phyloP scores from a whole-genome alignment of 306 rosid species.

The Rosa lucieae region DNA sequence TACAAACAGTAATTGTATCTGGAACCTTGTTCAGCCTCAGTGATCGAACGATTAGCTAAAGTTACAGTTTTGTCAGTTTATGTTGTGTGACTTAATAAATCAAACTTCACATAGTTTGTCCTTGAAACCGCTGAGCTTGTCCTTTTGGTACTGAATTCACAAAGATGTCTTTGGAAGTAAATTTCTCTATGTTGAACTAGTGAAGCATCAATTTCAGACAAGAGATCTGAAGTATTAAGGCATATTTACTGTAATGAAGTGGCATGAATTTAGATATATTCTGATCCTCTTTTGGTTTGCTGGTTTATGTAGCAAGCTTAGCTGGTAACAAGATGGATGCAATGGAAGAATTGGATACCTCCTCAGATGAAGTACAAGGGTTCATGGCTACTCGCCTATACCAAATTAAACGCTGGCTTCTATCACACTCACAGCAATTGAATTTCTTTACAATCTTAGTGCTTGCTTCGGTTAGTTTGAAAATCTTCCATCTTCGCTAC shows the following conservation, averaged over 20 bases:
- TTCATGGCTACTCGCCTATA: constrained; percentile 46
- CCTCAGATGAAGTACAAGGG: constrained; percentile 60
- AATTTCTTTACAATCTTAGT: constrained; percentile 76
- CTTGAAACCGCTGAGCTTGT: background rate
- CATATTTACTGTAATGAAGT: background rate
- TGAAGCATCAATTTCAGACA: background rate
- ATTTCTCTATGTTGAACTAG: background rate
- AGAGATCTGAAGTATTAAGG: background rate
- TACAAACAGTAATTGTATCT: background rate
- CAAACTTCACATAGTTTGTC: background rate
- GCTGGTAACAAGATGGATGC: constrained; percentile 67
- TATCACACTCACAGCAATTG: constrained; percentile 78
- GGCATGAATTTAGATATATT: background rate
- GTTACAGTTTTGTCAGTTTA: background rate
- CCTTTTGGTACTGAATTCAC: background rate
- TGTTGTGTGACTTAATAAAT: background rate
- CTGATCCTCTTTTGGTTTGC: constrained; percentile 8
- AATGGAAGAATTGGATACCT: constrained; percentile 62
- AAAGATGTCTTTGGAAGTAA: background rate
- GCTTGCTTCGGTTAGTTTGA: constrained; percentile 96
- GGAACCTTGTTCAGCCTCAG: background rate
- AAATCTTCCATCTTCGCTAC: constrained; percentile 27
- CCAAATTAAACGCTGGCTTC: constrained; percentile 67
- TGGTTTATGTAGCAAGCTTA: constrained; percentile 55
- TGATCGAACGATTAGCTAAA: background rate